Evolutionary conservation across 352 stramenopile genomes (phyloP), one percentile per base, ranked within the genome.

Genomic region (Phytophthora rubi): DNA sequence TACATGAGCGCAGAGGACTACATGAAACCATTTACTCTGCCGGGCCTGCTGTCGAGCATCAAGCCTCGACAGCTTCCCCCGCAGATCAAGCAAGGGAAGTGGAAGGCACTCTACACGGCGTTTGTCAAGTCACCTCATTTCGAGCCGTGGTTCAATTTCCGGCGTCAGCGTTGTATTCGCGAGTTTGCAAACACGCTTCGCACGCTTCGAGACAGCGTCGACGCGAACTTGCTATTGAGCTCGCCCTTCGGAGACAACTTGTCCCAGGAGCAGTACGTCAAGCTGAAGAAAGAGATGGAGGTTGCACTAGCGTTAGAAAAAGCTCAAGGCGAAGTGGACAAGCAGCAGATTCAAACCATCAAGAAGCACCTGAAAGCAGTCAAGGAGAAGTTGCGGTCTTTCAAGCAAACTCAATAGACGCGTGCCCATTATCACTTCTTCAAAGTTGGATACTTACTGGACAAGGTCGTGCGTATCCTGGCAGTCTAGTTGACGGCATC

Each of bases 121-220:
- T 95, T 95, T 56, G 76, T 94, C 18, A 75, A 73, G 2, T 91
- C 84, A 3, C 81, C 84, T 21, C 86, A 95, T 45, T 95, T 95
- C 49, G 63, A 85, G 45, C 84, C 88, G 13, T 95, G 88, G 88
- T 95, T 95, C 56, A 72, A 59, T 33, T 92, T 86, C 51, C 86
- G 83, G 13, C 82, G 88, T 10, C 73, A 86, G 45, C 77, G 83
- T 15, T 95, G 88, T 66, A 80, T 93, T 62, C 65, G 80, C 42
- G 81, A 92, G 53, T 93, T 95, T 57, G 75, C 77, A 3, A 68
- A 80, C 9, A 88, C 86, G 18, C 69, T 95, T 35, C 81, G 79
- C 8, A 72, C 75, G 0, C 52, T 95, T 53, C 86, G 86, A 12
- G 68, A 74, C 39, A 86, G 57, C 32, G 79, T 93, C 21, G 72